Conservation (phyloP, 2,329 filamentous ascomycete genomes). For the Calonectria honghensis region DNA sequence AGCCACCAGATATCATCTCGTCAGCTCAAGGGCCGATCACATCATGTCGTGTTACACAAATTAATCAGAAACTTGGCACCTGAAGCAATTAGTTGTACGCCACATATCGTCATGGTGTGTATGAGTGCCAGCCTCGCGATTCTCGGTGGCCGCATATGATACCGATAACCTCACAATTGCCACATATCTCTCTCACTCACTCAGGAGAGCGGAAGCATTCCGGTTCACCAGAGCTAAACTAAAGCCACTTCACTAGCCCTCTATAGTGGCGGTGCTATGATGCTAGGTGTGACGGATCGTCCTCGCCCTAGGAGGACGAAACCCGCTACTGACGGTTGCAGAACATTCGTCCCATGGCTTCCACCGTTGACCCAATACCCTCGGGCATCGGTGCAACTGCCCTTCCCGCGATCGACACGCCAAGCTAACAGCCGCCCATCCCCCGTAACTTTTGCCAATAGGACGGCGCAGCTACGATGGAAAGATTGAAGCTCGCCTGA, state of each 20-base stretch:
- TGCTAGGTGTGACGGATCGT: conserved; percentile 18
- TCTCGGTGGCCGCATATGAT: neutral
- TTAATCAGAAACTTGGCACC: neutral
- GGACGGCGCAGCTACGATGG: neutral
- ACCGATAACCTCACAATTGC: conserved; percentile 7
- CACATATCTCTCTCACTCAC: neutral
- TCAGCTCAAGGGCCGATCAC: conserved; percentile 6
- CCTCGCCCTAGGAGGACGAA: conserved; percentile 2
- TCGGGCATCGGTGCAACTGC: conserved; percentile 19
- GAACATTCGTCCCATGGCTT: neutral
- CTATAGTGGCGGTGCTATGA: conserved; percentile 20
- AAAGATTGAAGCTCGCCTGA: conserved; percentile 11
- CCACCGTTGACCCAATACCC: neutral
- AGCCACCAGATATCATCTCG: conserved; percentile 19
- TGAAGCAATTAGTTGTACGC: neutral
- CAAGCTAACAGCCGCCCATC: conserved; percentile 13
- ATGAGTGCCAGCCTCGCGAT: neutral
- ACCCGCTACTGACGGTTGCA: conserved; percentile 9
- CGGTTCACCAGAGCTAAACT: conserved; percentile 10
- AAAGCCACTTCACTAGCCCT: conserved; percentile 22
- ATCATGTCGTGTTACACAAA: conserved; percentile 17
- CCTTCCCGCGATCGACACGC: conserved; percentile 23
- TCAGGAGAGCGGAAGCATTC: conserved; percentile 33
- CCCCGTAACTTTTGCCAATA: conserved; percentile 10
- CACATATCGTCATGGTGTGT: conserved; percentile 7